Conservation (phyloP, 306 rosid genomes). For the Prunus kanzakura region DNA sequence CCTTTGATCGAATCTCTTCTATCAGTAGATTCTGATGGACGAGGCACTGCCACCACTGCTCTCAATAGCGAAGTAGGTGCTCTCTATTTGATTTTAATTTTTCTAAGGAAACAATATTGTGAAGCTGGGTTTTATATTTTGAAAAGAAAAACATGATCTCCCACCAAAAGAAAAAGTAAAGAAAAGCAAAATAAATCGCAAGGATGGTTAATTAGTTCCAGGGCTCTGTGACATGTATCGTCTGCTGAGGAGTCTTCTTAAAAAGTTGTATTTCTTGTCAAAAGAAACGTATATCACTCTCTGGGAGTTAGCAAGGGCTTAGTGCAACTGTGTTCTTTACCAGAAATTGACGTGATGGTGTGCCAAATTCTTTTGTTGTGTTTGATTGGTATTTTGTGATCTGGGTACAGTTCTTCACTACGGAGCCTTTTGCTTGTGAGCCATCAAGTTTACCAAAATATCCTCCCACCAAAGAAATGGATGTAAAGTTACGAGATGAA, state of each 20-base stretch:
- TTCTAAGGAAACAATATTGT: neutral
- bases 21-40: slow-evolving; percentile 68
- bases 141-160: neutral
- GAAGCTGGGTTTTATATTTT: neutral
- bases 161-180: neutral
- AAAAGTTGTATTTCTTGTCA: neutral
- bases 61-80: slow-evolving; percentile 76
- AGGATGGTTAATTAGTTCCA: slow-evolving; percentile 3
- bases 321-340: neutral
- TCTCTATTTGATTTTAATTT: slow-evolving; percentile 3
- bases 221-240: neutral
- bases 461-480: slow-evolving; percentile 97
- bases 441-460: slow-evolving; percentile 90
- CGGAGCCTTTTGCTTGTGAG: slow-evolving; percentile 88
- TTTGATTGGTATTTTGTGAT: slow-evolving; percentile 21
- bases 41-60: slow-evolving; percentile 66
- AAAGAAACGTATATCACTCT: neutral
- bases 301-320: neutral
- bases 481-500: slow-evolving; percentile 89
- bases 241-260: neutral
- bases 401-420: slow-evolving; percentile 64
- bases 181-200: neutral
- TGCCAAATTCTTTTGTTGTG: neutral
- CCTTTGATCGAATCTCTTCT: slow-evolving; percentile 78
- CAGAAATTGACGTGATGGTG: neutral